phyloP scores from a whole-genome alignment of 176 grass and related monocot species.

The Hsuehochloa calcarea region DNA sequence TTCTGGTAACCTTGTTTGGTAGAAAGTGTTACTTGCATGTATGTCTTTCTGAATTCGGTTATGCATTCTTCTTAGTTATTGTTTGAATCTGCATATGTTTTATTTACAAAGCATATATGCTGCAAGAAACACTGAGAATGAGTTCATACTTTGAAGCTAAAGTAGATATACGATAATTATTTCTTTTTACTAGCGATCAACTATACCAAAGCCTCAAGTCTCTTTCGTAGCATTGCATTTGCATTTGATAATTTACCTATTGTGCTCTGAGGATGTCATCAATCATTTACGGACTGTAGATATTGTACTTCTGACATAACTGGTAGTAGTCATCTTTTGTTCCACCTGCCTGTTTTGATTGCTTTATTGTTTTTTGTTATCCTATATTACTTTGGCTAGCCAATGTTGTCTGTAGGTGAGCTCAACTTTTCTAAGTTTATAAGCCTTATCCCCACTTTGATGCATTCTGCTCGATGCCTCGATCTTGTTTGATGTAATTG shows the following conservation, averaged over 20 bases:
- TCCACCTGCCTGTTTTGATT: background rate
- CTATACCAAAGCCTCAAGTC: background rate
- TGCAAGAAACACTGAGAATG: background rate
- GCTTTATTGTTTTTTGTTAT: constrained; percentile 12
- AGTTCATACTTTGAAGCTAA: background rate
- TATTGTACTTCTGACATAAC: constrained; percentile 4
- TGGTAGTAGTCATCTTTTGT: constrained; percentile 17
- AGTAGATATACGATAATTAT: background rate
- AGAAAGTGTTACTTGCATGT: constrained; percentile 5
- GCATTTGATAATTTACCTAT: constrained; percentile 25
- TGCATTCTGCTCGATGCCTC: constrained; percentile 10
- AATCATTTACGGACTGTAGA: constrained; percentile 19
- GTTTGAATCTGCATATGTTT: background rate
- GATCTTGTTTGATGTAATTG: constrained; percentile 9
- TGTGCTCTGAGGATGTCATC: background rate
- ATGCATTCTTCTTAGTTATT: background rate
- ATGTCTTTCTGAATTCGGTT: background rate
- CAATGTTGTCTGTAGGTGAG: constrained; percentile 4
- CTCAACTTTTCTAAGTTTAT: constrained; percentile 5
- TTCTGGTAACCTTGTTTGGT: background rate
- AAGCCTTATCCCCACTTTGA: constrained; percentile 8
- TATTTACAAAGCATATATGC: constrained; percentile 3
- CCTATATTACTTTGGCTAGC: constrained; percentile 25
- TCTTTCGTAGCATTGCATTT: constrained; percentile 19
- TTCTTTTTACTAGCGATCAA: constrained; percentile 1